Evolutionary conservation across 1,139 yeast genomes (phyloP).

Genomic region (Geotrichum phurueaensis): DNA sequence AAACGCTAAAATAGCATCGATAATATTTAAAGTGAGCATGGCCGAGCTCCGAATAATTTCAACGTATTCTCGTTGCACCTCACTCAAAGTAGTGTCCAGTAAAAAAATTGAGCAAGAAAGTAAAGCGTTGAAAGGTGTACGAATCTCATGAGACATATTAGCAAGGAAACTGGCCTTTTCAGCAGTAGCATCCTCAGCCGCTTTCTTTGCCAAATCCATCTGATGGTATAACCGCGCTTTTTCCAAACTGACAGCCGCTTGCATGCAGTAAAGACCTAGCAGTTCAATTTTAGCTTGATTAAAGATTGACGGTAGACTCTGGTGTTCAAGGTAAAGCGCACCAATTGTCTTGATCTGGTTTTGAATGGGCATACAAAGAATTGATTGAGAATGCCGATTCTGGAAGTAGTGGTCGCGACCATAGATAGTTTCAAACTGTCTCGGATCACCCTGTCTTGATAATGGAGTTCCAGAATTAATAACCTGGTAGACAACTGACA

Average conservation of each 20-base stretch:
- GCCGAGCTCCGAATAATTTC: conserved; percentile 51
- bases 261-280: conserved; percentile 46
- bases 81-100: conserved; percentile 45
- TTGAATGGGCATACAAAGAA: conserved; percentile 47
- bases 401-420: conserved; percentile 43
- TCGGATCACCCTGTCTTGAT: conserved; percentile 37
- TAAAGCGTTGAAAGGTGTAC: conserved; percentile 55
- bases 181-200: conserved; percentile 56
- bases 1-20: conserved; percentile 53
- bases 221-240: conserved; percentile 46
- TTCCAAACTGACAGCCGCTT: conserved; percentile 50
- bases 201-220: conserved; percentile 49
- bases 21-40: conserved; percentile 48
- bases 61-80: conserved; percentile 49
- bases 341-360: conserved; percentile 44
- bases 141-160: conserved; percentile 51
- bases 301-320: conserved; percentile 30
- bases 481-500: conserved; percentile 40
- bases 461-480: conserved; percentile 40
- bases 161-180: conserved; percentile 55
- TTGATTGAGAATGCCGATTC: conserved; percentile 37
- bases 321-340: conserved; percentile 45
- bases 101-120: conserved; percentile 51
- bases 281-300: conserved; percentile 40
- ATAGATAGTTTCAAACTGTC: conserved; percentile 38